Conservation (phyloP, 257 asterid genomes). For the Gentiana straminea region DNA sequence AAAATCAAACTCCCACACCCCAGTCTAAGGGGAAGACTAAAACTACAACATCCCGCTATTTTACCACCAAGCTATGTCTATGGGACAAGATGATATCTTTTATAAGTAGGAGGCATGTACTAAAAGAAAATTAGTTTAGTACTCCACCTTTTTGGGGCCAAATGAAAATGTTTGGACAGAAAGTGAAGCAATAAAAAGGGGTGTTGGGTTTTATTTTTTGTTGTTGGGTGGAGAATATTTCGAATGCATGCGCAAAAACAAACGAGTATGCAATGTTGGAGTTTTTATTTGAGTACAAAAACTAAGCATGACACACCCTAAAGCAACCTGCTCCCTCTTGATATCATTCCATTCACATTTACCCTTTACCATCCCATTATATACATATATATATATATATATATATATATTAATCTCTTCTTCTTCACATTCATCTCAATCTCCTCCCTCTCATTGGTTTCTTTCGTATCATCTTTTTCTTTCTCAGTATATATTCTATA, state of each 20-base stretch:
- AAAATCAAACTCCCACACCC: too few species aligned
- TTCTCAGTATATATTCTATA: background rate
- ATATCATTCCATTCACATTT: slow-evolving; percentile 72
- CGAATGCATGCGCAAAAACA: slow-evolving; percentile 52
- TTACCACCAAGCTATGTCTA: too few species aligned
- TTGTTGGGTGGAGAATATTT: slow-evolving; percentile 28
- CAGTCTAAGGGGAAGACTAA: too few species aligned
- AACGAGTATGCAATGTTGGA: slow-evolving; percentile 7
- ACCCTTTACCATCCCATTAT: slow-evolving; percentile 25
- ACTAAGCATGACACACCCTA: slow-evolving; percentile 78
- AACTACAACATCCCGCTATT: too few species aligned
- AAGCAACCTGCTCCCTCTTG: slow-evolving; percentile 46
- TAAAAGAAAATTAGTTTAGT: background rate
- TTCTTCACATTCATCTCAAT: background rate
- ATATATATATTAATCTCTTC: background rate
- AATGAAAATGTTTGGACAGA: slow-evolving; percentile 12
- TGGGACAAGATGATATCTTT: too few species aligned
- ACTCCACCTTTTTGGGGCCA: background rate
- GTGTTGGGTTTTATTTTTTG: slow-evolving; percentile 7
- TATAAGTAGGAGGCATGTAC: slow-evolving; percentile 2
- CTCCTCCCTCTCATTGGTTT: background rate
- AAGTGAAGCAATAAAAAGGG: slow-evolving; percentile 16
- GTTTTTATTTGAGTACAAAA: slow-evolving; percentile 44
- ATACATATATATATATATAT: background rate
- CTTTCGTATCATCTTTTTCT: background rate